Conservation (phyloP, 441 rosid genomes). For the Corymbia citriodora region DNA sequence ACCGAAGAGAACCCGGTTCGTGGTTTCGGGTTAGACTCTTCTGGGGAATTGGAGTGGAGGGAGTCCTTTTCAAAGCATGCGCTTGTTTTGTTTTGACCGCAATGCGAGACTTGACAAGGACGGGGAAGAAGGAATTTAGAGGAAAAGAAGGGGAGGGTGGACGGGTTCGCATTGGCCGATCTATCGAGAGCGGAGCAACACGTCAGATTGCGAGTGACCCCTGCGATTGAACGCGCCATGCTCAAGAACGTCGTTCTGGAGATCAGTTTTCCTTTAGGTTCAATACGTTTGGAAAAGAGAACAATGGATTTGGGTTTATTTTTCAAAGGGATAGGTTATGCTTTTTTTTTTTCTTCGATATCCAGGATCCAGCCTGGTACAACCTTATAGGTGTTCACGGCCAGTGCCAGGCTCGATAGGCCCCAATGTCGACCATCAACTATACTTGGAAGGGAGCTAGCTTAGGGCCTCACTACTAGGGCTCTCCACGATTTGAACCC, state of each 20-base stretch:
- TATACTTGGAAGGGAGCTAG: too few species aligned
- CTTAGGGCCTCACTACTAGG: too few species aligned
- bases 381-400: too few species aligned
- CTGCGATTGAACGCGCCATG: fast-evolving
- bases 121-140: too few species aligned
- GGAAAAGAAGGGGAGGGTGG: neutral
- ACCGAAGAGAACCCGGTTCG: neutral
- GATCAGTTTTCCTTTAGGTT: neutral
- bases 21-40: neutral
- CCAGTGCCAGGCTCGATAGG: too few species aligned
- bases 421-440: too few species aligned
- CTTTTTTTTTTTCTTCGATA: too few species aligned
- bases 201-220: fast-evolving
- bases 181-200: neutral
- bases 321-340: neutral
- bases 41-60: neutral
- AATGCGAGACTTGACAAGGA: neutral
- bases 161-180: neutral
- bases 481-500: too few species aligned
- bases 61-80: neutral
- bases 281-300: fast-evolving
- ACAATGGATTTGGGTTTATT: fast-evolving
- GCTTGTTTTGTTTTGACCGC: neutral
- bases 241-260: neutral
- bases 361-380: too few species aligned